Evolutionary conservation across 2,329 filamentous ascomycete species (phyloP).

Genomic region (Fusarium phyllophilum): DNA sequence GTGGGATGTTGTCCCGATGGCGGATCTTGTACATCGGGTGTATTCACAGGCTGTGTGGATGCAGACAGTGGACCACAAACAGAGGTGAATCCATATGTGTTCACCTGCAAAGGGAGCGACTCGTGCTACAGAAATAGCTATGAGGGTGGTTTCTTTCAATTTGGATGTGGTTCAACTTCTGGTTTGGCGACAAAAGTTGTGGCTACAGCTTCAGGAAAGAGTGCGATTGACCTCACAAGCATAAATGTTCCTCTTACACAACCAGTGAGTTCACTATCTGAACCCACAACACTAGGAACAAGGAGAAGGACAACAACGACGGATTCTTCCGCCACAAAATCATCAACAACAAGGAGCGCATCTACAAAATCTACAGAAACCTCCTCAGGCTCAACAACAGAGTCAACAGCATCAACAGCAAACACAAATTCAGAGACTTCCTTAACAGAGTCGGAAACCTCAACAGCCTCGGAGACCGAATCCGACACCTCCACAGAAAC

Average conservation of each 20-base stretch:
- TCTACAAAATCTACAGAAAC: constrained; percentile 20
- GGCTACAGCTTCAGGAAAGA: constrained; percentile 56
- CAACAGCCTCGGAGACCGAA: constrained; percentile 20
- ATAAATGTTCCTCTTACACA: constrained; percentile 55
- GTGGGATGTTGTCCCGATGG: constrained; percentile 67
- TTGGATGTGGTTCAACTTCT: constrained; percentile 63
- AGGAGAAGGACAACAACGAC: constrained; percentile 27
- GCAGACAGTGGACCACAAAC: constrained; percentile 59
- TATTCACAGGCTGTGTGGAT: constrained; percentile 69
- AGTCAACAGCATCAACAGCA: constrained; percentile 6
- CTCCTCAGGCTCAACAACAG: constrained; percentile 5
- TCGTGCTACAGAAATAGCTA: constrained; percentile 67
- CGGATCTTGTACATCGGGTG: constrained; percentile 61
- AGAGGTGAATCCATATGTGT: constrained; percentile 66
- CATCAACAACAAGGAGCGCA: constrained; percentile 13
- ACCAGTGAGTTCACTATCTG: constrained; percentile 50
- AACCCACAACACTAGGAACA: constrained; percentile 55
- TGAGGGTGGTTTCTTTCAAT: constrained; percentile 66
- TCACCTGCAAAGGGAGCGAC: constrained; percentile 61
- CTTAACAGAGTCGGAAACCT: constrained; percentile 21
- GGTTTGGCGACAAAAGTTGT: constrained; percentile 60
- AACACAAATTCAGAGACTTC: constrained; percentile 4
- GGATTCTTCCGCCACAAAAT: constrained; percentile 7
- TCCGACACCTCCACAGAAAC: constrained; percentile 22
- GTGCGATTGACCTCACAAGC: constrained; percentile 49